Evolutionary conservation across 2,329 filamentous ascomycete species (phyloP).

Genomic region (Cucurbitaria berberidis): DNA sequence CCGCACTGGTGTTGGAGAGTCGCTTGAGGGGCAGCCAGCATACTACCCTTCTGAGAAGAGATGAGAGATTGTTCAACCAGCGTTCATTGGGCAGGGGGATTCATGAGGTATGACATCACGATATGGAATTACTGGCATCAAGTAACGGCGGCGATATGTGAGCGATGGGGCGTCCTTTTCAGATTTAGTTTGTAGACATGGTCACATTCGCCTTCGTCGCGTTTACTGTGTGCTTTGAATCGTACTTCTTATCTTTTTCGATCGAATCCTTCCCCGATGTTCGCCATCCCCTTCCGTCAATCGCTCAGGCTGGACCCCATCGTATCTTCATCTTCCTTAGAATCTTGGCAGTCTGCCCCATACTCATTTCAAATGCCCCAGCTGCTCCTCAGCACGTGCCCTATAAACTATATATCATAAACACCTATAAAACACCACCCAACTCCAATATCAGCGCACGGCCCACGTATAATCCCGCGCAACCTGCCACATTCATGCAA

Average conservation of each 20-base stretch:
- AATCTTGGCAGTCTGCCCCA: too few species aligned
- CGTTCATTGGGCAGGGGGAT: neutral
- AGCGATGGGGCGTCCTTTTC: neutral
- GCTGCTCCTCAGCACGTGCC: too few species aligned
- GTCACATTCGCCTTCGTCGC: neutral
- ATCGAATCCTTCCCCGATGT: too few species aligned
- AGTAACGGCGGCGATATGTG: neutral
- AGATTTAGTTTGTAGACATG: neutral
- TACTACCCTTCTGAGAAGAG: constrained; percentile 46
- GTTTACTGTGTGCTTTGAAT: neutral
- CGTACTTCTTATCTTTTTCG: neutral
- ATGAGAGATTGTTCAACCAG: constrained; percentile 7
- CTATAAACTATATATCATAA: too few species aligned
- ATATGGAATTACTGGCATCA: constrained; percentile 7
- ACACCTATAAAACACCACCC: too few species aligned
- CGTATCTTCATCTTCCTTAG: too few species aligned
- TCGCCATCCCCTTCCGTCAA: too few species aligned
- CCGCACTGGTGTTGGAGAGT: constrained; percentile 44
- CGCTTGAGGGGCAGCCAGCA: constrained; percentile 43
- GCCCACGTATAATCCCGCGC: neutral
- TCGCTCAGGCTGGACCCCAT: too few species aligned
- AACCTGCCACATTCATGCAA: neutral
- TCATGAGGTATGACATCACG: constrained; percentile 33
- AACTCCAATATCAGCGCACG: neutral
- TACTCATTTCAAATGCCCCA: too few species aligned